phyloP scores from a whole-genome alignment of 192 early-diverging fungal genomes.

The Coemansia sp. region DNA sequence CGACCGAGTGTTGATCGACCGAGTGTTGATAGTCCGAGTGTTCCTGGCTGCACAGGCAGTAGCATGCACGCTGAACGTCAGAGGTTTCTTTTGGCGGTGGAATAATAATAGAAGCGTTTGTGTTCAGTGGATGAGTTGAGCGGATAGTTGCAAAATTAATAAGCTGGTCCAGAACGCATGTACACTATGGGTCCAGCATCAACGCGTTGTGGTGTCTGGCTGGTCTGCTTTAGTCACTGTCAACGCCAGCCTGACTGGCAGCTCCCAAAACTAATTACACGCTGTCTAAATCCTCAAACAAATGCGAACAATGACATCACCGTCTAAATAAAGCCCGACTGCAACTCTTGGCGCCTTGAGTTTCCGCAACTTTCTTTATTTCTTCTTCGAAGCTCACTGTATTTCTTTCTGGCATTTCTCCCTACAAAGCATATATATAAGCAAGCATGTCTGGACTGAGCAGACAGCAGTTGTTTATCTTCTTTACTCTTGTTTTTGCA shows the following conservation, averaged over 20 bases:
- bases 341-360: not conserved
- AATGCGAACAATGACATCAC: not conserved
- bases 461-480: not conserved
- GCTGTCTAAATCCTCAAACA: too few species aligned
- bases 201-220: too few species aligned
- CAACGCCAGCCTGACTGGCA: too few species aligned
- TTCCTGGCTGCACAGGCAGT: not conserved
- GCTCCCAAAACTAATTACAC: too few species aligned
- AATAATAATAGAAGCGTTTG: not conserved
- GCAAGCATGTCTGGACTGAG: constrained; percentile 1
- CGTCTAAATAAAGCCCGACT: not conserved
- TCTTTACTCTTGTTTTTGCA: not conserved
- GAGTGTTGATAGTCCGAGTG: not conserved
- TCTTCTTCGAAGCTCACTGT: not conserved
- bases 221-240: too few species aligned
- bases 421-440: not conserved
- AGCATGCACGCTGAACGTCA: not conserved
- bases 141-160: too few species aligned
- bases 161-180: too few species aligned
- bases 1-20: not conserved
- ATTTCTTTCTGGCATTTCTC: not conserved
- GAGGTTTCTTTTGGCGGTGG: not conserved
- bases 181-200: too few species aligned
- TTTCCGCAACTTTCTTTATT: not conserved
- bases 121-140: too few species aligned